These are phyloP conservation scores for Erysimum cheiri DNA, from an alignment of 441 rosid genomes.

Conservation along the genomic window DNA sequence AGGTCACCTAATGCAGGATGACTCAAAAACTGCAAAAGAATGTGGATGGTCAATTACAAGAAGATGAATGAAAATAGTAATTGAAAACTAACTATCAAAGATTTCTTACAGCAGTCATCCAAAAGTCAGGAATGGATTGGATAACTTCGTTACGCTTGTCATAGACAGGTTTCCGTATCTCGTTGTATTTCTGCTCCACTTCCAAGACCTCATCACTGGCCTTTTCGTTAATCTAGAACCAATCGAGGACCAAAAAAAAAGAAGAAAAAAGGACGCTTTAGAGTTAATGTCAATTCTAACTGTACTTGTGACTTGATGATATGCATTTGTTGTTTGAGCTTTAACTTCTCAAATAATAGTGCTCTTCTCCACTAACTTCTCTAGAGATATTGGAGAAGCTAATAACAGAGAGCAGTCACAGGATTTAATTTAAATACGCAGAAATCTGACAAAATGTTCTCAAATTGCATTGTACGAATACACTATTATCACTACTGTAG, in stretches of 20 bases:
- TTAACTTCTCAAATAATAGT: neutral
- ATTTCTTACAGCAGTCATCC: conserved; percentile 90
- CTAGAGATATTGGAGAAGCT: neutral
- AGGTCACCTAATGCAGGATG: conserved; percentile 88
- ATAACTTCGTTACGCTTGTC: conserved; percentile 84
- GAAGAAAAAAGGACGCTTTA: neutral
- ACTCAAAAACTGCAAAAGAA: conserved; percentile 74
- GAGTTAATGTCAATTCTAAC: neutral
- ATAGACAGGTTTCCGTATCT: conserved; percentile 83
- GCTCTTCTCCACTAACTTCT: neutral
- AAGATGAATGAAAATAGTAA: neutral
- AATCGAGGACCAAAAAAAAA: neutral
- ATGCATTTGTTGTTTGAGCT: neutral
- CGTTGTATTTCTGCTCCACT: conserved; percentile 93
- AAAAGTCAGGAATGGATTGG: conserved; percentile 87
- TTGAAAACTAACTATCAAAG: neutral
- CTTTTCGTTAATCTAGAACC: conserved; percentile 82
- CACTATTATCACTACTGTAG: neutral
- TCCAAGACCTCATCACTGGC: conserved; percentile 95
- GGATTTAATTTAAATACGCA: neutral
- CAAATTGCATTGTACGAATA: conserved; percentile 10
- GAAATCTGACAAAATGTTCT: neutral
- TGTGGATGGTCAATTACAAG: neutral
- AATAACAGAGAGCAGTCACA: conserved; percentile 7
- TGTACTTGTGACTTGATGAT: neutral